Evolutionary conservation across 208 protist species (phyloP), one percentile per base, ranked within the genome.

Genomic region (Crithidia bombi): DNA sequence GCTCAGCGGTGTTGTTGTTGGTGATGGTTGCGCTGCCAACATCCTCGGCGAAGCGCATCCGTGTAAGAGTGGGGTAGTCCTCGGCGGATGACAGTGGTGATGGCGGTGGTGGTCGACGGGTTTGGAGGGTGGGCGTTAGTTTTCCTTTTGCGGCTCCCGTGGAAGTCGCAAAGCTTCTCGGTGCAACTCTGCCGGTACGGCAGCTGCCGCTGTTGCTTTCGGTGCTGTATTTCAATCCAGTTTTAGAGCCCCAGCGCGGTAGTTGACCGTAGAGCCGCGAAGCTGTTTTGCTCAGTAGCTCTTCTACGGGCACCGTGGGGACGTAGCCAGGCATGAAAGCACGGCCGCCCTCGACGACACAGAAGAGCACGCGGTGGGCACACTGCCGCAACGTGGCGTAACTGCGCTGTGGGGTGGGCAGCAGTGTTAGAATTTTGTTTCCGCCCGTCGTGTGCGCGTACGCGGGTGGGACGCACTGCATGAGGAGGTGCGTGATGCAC

Each of bases 401-500:
- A 15, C 78, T 79, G 11, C 81, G 75, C 79, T 93, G 91, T 12
- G 91, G 91, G 14, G 80, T 87, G 1, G 91, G 79, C 10, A 96
- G 33, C 30, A 96, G 64, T 9, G 87, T 90, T 10, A 96, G 54
- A 33, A 96, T 82, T 32, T 81, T 85, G 47, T 91, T 88, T 52
- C 63, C 72, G 10, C 74, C 81, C 10, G 77, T 87, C 2, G 68
- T 50, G 28, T 35, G 35, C 23, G 26, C 28, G 51, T 71, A 71
- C 6, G 41, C 46, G 0, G 49, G 52, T 3, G 77, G 85, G 25
- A 83, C 72, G 62, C 85, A 88, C 64, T 83, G 79, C 5, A 62
- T 39, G 3, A 91, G 72, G 28, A 93, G 74, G 0, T 65, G 65
- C 7, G 66, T 68, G 28, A 90, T 41, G 63, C 73, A 68, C 33